Conservation (phyloP, 331 rosid species). For the Spiraea crenata region DNA sequence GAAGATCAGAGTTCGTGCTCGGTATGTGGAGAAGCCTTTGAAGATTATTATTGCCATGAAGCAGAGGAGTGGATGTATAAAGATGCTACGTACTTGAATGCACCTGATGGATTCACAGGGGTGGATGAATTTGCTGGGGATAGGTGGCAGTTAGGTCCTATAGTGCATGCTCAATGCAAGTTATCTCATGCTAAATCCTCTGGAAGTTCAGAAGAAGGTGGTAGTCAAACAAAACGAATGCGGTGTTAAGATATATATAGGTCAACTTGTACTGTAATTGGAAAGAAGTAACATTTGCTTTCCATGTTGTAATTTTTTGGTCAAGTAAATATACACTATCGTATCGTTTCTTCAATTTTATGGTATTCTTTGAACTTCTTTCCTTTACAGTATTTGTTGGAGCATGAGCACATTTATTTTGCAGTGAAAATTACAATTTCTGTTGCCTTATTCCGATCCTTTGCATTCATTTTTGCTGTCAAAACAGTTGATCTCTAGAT, state of each 20-base stretch:
- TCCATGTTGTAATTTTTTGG: too few relatives aligned
- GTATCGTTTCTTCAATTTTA: conserved; percentile 39
- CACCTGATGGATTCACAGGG: conserved; percentile 48
- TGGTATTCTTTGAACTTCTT: conserved; percentile 45
- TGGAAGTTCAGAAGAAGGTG: conserved; percentile 38
- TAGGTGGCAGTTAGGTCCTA: conserved; percentile 73
- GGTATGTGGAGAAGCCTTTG: conserved; percentile 89
- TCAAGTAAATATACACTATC: too few relatives aligned
- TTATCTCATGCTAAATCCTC: neutral
- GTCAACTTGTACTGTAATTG: neutral
- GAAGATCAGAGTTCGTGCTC: conserved; percentile 87
- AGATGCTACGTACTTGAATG: conserved; percentile 85
- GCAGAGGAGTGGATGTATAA: conserved; percentile 96
- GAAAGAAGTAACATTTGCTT: too few relatives aligned
- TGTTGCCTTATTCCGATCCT: conserved; percentile 9
- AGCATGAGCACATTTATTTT: conserved; percentile 42
- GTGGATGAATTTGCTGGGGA: conserved; percentile 43
- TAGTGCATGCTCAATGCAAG: conserved; percentile 88
- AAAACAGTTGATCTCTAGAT: neutral
- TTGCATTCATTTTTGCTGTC: conserved; percentile 10
- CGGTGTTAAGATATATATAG: conserved; percentile 46
- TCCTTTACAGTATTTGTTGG: conserved; percentile 39
- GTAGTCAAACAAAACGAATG: conserved; percentile 72
- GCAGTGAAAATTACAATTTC: conserved; percentile 36
- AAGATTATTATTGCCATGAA: conserved; percentile 91